Conservation (phyloP, 257 asterid species). For the Mitragyna speciosa region DNA sequence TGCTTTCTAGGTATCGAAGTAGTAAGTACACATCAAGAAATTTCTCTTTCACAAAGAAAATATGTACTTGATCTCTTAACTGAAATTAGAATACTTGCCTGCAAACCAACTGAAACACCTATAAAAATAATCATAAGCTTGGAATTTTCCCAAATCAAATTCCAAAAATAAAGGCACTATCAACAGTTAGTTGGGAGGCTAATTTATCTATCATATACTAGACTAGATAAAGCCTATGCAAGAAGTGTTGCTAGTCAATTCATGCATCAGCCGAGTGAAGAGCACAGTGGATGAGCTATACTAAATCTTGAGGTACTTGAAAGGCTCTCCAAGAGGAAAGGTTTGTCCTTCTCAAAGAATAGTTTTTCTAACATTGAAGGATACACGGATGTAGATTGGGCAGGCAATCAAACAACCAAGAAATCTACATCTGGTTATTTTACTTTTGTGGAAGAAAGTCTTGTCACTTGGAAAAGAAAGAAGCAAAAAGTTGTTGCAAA, state of each 20-base stretch:
- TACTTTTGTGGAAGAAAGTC: neutral
- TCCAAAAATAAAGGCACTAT: neutral
- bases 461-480: neutral
- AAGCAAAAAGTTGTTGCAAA: neutral
- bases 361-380: neutral
- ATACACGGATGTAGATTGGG: neutral
- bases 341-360: neutral
- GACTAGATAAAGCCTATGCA: neutral
- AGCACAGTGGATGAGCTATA: neutral
- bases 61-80: neutral
- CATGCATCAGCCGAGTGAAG: neutral
- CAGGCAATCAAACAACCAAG: neutral
- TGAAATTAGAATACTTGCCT: neutral
- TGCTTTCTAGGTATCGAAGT: neutral
- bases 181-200: neutral
- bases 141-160: neutral
- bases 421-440: too few relatives aligned
- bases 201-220: neutral
- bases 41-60: neutral
- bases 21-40: neutral
- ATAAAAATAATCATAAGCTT: too few relatives aligned
- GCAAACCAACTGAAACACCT: too few relatives aligned
- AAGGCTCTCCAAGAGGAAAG: neutral
- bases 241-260: neutral
- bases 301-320: neutral